phyloP scores from a whole-genome alignment of 2,329 filamentous ascomycete species.

The Escovopsis weberi region DNA sequence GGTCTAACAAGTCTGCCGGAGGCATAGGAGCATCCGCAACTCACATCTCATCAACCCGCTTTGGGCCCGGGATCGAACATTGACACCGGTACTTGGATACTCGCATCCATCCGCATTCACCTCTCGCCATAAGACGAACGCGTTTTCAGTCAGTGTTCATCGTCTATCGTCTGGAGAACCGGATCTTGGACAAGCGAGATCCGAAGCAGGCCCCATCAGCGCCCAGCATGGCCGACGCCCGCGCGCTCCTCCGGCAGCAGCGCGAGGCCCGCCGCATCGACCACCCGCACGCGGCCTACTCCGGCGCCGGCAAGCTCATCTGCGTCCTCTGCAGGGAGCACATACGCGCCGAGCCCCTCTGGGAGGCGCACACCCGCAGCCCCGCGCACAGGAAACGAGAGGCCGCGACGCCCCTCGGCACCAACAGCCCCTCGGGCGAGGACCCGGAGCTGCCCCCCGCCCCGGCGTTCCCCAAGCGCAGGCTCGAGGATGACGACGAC shows the following conservation, averaged over 20 bases:
- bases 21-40: too few relatives aligned
- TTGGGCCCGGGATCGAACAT: too few relatives aligned
- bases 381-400: slow-evolving; percentile 22
- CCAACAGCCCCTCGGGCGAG: slow-evolving; percentile 5
- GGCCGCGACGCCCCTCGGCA: slow-evolving; percentile 7
- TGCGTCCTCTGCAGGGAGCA: slow-evolving; percentile 52
- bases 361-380: slow-evolving; percentile 47
- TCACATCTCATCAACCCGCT: too few relatives aligned
- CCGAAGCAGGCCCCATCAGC: too few relatives aligned
- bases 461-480: slow-evolving; percentile 18
- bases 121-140: too few relatives aligned
- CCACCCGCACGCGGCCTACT: slow-evolving; percentile 54
- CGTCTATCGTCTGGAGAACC: too few relatives aligned
- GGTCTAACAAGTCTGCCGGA: too few relatives aligned
- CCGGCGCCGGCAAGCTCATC: slow-evolving; percentile 49
- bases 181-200: too few relatives aligned
- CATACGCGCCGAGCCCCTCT: slow-evolving; percentile 51
- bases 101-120: too few relatives aligned
- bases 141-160: too few relatives aligned
- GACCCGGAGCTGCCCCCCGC: slow-evolving; percentile 3
- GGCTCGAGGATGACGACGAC: slow-evolving; percentile 18
- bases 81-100: too few relatives aligned
- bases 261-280: slow-evolving; percentile 59
- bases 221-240: slow-evolving; percentile 56
- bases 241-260: slow-evolving; percentile 65